Evolutionary conservation across 2,329 filamentous ascomycete species (phyloP), one percentile per base, ranked within the genome.

Genomic region (Trichoderma polysporum): DNA sequence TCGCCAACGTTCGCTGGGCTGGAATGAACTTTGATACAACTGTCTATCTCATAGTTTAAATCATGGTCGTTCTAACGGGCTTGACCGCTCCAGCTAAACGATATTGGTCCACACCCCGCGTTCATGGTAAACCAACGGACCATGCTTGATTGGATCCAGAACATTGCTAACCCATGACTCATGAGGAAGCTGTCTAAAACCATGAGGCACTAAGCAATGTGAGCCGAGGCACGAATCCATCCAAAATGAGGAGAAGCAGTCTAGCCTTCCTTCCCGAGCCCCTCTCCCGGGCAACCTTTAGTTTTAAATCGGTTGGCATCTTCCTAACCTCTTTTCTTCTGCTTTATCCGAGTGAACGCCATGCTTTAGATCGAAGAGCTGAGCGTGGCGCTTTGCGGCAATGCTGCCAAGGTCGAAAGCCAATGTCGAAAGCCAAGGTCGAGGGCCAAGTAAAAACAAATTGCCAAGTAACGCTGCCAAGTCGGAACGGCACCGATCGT

Each of bases 21-120:
- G 50, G 31, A 54, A 54, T 22, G n/a, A 12, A 35, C n/a, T n/a
- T 53, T 17, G 31, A 53, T 25, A n/a, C 33, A 52, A 29, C 37
- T 10, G 22, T 22, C 13, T 53, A 41, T 63, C 25, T 62, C 47
- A n/a, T 39, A 62, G 33, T 29, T 62, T 52, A 45, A 41, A 41
- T 53, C 35, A n/a, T 13, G 10, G 25, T 31, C 10, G 33, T 53
- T 29, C 35, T 13, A 52, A 52, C 57, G 57, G 25, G 25, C 31
- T 53, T 63, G 49, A 45, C 59, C 49, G 59, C 49, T 45, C 12
- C 25, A 31, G 35, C 37, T 41, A 53, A 53, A 39, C n/a, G n/a
- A 41, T 27, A 54, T 53, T 41, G 59, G 49, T 33, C 59, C 49
- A 63, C 49, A 50, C 47, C 58, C 58, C 58, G 58, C 58, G 45